Base-by-base conservation (phyloP, 352 stramenopile genomes). In the Phytophthora pisi region DNA sequence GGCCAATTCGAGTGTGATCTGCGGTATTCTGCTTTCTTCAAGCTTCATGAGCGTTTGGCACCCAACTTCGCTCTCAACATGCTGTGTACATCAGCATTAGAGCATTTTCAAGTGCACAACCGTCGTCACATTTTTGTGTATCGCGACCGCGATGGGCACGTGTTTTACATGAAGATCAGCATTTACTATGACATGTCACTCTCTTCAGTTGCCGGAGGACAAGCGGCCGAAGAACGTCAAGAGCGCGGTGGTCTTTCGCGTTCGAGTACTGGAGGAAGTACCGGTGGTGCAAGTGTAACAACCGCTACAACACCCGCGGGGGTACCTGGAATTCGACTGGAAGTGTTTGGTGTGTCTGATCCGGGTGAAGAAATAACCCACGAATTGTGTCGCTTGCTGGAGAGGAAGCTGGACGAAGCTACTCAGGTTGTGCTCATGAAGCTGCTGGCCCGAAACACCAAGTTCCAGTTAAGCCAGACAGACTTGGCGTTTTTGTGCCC, bases 61-160 rank as follows among this genome's bases (percentile, higher is more conserved):
- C 82, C 89, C 4, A 90, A 79, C 31, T 87, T 95, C 53, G 85
- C 88, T 11, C 82, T 96, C 5, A 96, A 90, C 16, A 90, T 89
- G 64, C 43, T 96, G 13, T 95, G 85, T 28, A 93, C 86, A 15
- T 92, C 89, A 58, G 89, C 89, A 31, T 66, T 96, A 13, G 88
- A 96, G 65, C 89, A 94, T 55, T 96, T 96, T 51, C 86, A 96
- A 80, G 89, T 96, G 31, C 88, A 95, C 75, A 96, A 96, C 66
- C 82, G 89, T 4, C 84, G 85, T 2, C 84, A 96, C 31, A 85
- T 93, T 28, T 96, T 96, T 66, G 89, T 96, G 9, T 96, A 96
- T 52, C 77, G 87, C 15, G 88, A 96, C 67, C 84, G 86, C 4
- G 82, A 87, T 20, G 88, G 89, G 3, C 85, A 96, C 50, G 89